Percentiles rank a stretch among this genome's conserved stretches.
phyloP scores from a whole-genome alignment of 2,329 filamentous ascomycete genomes.

The Trichoderma sp. region DNA sequence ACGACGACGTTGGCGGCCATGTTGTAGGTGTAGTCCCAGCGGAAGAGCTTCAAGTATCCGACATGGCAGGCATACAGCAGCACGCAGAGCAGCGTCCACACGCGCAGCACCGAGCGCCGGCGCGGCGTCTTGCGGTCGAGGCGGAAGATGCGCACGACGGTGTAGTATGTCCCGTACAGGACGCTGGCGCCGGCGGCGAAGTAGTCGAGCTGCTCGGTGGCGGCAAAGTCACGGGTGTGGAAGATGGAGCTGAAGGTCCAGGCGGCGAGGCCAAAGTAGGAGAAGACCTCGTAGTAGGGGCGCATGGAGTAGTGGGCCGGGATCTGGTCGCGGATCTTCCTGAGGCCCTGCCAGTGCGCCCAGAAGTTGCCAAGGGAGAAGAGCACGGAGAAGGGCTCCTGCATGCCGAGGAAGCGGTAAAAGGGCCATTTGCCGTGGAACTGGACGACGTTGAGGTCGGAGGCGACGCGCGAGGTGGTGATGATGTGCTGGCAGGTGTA shows the following conservation, averaged over 20 bases:
- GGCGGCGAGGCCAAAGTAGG: conserved; percentile 76
- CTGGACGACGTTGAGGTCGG: conserved; percentile 73
- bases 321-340: conserved; percentile 67
- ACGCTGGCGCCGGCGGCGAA: conserved; percentile 89
- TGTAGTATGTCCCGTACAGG: conserved; percentile 87
- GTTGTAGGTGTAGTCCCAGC: conserved; percentile 97
- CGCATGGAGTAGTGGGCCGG: conserved; percentile 74
- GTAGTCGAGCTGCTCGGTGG: conserved; percentile 95
- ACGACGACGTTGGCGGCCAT: conserved; percentile 91
- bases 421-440: conserved; percentile 99
- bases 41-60: conserved; percentile 78
- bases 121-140: conserved; percentile 62
- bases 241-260: conserved; percentile 93
- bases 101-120: conserved; percentile 57
- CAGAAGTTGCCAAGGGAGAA: conserved; percentile 91
- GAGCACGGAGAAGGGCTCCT: conserved; percentile 90
- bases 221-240: conserved; percentile 80
- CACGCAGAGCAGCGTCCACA: conserved; percentile 76
- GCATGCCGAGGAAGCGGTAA: conserved; percentile 83
- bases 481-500: conserved; percentile 96
- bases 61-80: conserved; percentile 75
- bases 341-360: conserved; percentile 78
- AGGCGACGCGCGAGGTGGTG: conserved; percentile 68
- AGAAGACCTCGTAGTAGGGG: conserved; percentile 77
- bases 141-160: conserved; percentile 78